Conservation (phyloP, 108 stramenopile genomes). For the Skeletonema grethae region DNA sequence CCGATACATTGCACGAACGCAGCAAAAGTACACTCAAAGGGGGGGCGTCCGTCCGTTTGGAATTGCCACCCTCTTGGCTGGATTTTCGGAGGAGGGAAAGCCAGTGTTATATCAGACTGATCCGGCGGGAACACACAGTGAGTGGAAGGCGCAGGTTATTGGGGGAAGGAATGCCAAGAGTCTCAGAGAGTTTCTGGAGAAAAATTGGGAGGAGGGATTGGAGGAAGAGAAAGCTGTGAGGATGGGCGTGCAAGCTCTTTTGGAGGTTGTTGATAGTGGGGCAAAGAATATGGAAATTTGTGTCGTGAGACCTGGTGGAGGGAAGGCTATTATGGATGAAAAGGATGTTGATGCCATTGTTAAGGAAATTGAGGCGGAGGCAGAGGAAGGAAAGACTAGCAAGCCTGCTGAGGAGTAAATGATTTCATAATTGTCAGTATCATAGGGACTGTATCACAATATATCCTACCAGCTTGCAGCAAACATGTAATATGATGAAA, state of each 20-base stretch:
- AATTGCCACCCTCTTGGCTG: conserved; percentile 90
- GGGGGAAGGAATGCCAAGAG: conserved; percentile 96
- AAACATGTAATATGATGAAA: too few relatives aligned
- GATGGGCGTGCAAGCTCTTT: conserved; percentile 92
- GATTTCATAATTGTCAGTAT: conserved; percentile 8
- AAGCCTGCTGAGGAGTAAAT: conserved; percentile 23
- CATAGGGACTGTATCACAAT: conserved; percentile 4
- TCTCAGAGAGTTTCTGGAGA: conserved; percentile 98
- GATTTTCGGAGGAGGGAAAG: conserved; percentile 77
- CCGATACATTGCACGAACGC: conserved; percentile 95
- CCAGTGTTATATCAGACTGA: conserved; percentile 96
- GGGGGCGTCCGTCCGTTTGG: conserved; percentile 99
- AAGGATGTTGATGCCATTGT: conserved; percentile 79
- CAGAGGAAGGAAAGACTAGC: conserved; percentile 57
- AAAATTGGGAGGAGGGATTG: conserved; percentile 91
- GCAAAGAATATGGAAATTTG: conserved; percentile 98
- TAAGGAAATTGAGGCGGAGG: conserved; percentile 87
- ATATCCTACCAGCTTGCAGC: not conserved
- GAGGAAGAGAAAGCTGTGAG: conserved; percentile 83
- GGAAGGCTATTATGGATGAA: conserved; percentile 79
- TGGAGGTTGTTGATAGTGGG: conserved; percentile 99
- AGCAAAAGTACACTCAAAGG: conserved; percentile 99
- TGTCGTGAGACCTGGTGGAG: conserved; percentile 72
- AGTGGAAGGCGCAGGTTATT: conserved; percentile 99
- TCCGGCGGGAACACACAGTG: conserved; percentile 97